phyloP scores from a whole-genome alignment of 2,329 filamentous ascomycete genomes.

The Ceratocystis colombiana region DNA sequence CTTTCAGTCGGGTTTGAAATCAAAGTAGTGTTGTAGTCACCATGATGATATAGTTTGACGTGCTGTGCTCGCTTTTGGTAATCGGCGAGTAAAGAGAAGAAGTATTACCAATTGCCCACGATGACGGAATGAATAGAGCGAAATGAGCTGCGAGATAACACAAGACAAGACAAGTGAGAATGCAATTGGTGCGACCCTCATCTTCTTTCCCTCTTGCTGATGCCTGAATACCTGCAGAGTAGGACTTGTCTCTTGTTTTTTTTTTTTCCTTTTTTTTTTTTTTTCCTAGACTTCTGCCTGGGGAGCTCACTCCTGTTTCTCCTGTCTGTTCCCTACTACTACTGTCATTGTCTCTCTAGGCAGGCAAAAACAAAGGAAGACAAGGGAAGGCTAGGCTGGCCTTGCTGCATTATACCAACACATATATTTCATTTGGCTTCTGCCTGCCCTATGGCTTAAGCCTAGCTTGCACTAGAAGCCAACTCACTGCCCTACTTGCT shows the following conservation, averaged over 20 bases:
- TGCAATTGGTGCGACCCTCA: not conserved
- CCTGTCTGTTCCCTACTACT: not conserved
- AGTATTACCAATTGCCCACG: not conserved
- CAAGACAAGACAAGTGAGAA: not conserved
- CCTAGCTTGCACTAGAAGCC: too few relatives aligned
- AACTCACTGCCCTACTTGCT: not conserved
- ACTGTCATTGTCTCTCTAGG: not conserved
- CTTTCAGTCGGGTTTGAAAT: conserved; percentile 1
- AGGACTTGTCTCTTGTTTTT: not conserved
- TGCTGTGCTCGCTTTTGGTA: not conserved
- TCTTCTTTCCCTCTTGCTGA: not conserved
- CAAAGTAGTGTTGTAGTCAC: not conserved
- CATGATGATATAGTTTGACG: not conserved
- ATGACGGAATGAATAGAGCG: not conserved
- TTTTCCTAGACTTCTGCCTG: not conserved
- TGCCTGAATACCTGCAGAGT: not conserved
- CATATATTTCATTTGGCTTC: not conserved
- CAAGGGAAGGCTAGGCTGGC: too few relatives aligned
- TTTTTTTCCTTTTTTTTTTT: not conserved
- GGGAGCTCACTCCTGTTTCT: not conserved
- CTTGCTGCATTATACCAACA: too few relatives aligned
- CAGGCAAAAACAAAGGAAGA: not conserved
- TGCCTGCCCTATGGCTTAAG: not conserved
- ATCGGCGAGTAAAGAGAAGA: not conserved
- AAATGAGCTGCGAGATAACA: too few relatives aligned